Evolutionary conservation across 106 monocot species (phyloP).

Genomic region (Ottelia alismoides): DNA sequence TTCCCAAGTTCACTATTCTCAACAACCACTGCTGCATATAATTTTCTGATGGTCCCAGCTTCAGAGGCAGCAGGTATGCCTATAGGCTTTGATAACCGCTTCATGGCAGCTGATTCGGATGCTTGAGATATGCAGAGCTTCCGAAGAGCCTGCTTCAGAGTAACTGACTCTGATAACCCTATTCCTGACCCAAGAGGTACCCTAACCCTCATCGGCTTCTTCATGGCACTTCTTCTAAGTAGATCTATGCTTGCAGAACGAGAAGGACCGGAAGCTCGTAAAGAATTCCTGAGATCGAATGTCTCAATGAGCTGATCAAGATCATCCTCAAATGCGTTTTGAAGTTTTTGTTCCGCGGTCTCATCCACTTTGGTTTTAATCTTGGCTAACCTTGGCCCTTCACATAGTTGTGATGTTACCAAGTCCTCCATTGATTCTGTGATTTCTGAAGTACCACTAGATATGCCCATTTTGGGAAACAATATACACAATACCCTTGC

Average conservation of each 20-base stretch:
- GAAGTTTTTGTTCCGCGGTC: constrained; percentile 10
- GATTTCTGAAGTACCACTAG: neutral
- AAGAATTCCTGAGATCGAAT: constrained; percentile 11
- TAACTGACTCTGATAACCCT: constrained; percentile 34
- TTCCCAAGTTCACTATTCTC: constrained; percentile 7
- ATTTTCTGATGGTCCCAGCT: constrained; percentile 38
- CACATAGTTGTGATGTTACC: too few species aligned
- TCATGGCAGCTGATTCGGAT: constrained; percentile 80
- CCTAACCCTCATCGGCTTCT: constrained; percentile 20
- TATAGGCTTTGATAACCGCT: constrained; percentile 33
- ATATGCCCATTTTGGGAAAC: too few species aligned
- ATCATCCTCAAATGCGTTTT: constrained; percentile 16
- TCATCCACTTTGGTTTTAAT: constrained; percentile 14
- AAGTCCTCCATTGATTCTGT: neutral
- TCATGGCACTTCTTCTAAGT: constrained; percentile 10
- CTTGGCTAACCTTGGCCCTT: neutral
- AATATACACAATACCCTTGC: too few species aligned
- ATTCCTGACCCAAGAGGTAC: constrained; percentile 20
- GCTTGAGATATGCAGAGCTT: constrained; percentile 66
- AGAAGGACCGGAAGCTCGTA: constrained; percentile 8
- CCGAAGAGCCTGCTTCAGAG: constrained; percentile 65
- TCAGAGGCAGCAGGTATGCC: constrained; percentile 32
- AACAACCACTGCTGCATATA: constrained; percentile 55
- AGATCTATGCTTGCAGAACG: constrained; percentile 1
- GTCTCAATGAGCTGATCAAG: constrained; percentile 15